These are phyloP conservation scores for Pestalotiopsis sp. DNA, from an alignment of 2,329 filamentous ascomycete species.

Conservation along the genomic window DNA sequence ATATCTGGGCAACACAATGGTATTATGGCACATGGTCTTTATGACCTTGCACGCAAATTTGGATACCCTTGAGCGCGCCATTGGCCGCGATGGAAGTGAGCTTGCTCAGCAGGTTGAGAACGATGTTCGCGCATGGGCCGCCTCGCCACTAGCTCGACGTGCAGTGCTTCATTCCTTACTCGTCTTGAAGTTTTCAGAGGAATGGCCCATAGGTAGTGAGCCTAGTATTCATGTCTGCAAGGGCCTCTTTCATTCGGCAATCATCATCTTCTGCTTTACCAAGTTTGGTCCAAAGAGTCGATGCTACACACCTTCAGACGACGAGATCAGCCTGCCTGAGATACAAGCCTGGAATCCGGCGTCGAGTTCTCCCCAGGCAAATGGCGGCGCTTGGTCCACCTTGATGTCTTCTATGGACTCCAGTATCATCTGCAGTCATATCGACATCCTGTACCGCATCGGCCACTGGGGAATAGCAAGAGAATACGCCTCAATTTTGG, in stretches of 20 bases:
- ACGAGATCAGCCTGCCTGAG: background rate
- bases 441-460: background rate
- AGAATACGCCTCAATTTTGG: background rate
- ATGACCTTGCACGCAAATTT: background rate
- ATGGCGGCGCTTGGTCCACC: background rate
- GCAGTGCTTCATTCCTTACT: background rate
- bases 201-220: background rate
- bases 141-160: background rate
- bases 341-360: background rate
- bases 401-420: background rate
- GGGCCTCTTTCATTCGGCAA: background rate
- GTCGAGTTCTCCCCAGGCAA: too few relatives aligned
- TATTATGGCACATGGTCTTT: background rate
- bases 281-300: background rate
- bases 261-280: background rate
- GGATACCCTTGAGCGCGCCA: background rate
- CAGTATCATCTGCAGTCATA: background rate
- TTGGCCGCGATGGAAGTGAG: background rate
- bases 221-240: background rate
- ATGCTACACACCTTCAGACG: background rate
- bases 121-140: background rate
- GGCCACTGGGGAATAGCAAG: background rate
- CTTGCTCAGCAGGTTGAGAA: background rate
- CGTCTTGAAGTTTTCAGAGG: background rate
- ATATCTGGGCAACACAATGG: background rate